These are phyloP conservation scores for Stachybotrys chartarum DNA, from an alignment of 2,329 filamentous ascomycete species.

Conservation along the genomic window DNA sequence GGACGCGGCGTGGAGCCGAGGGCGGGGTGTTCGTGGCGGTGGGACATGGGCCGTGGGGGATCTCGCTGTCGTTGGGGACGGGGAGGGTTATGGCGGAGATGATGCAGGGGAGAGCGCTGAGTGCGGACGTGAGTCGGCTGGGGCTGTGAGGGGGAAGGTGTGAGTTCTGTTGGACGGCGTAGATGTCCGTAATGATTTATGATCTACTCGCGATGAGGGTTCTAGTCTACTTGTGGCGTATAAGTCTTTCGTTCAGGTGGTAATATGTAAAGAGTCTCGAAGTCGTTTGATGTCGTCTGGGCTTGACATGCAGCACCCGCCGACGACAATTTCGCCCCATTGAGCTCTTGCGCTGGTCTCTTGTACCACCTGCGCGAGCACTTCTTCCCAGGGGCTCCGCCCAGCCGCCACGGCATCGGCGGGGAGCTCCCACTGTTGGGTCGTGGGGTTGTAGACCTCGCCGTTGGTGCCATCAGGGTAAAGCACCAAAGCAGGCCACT, in stretches of 20 bases:
- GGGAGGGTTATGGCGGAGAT: constrained; percentile 66
- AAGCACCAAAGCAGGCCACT: constrained; percentile 50
- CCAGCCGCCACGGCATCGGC: constrained; percentile 12
- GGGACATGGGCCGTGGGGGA: constrained; percentile 74
- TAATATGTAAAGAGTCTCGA: constrained; percentile 8
- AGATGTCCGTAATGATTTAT: background rate
- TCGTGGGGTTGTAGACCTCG: constrained; percentile 58
- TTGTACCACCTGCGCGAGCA: constrained; percentile 33
- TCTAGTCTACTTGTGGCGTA: background rate
- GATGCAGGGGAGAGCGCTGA: constrained; percentile 50
- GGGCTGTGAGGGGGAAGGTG: constrained; percentile 7
- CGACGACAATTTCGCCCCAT: constrained; percentile 41
- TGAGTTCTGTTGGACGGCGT: background rate
- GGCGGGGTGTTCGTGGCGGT: constrained; percentile 65
- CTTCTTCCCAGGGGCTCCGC: constrained; percentile 35
- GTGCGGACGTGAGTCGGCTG: constrained; percentile 44
- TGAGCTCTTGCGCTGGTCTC: constrained; percentile 24
- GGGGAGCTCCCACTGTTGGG: constrained; percentile 50
- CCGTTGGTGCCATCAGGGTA: constrained; percentile 65
- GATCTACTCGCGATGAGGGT: background rate
- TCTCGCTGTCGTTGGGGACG: constrained; percentile 57
- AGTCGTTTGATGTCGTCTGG: constrained; percentile 26
- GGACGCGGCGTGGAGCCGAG: constrained; percentile 29
- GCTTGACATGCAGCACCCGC: constrained; percentile 46
- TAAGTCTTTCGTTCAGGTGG: background rate